Base-by-base conservation (phyloP, 2,329 filamentous ascomycete species). In the Sporothrix euskadiensis region DNA sequence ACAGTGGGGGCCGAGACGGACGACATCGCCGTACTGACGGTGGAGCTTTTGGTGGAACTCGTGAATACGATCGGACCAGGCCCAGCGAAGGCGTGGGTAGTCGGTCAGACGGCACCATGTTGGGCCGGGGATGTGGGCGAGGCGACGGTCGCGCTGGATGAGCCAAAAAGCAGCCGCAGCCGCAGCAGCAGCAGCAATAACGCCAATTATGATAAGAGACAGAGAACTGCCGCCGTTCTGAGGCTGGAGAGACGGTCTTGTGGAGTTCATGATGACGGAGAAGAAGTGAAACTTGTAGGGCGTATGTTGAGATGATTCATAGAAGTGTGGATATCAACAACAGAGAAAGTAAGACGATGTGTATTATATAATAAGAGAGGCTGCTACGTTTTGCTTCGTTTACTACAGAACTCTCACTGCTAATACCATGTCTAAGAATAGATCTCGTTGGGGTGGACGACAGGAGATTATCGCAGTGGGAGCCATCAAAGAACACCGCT, bases 61-160 rank as follows among this genome's bases (percentile, higher is more conserved):
- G 14, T 73, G 71, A 14, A 70, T 70, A 9, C 41, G 54, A 14
- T 73, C 44, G 5, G 65, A 69, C 71, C 65, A 63, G 4, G 66
- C 71, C 71, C 71, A 73, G 54, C 52, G 41, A 12, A 73, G 41
- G n/a, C 71, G 71, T 16, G 71, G 71, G 5, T 63, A 8, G 41
- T 73, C 71, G 1, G 71, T 41, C 12, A 63, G 5, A 9, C 35
- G 32, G 44, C 65, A 61, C 71, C 71, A 73, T 4, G 41, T 39
- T 6, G 71, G 71, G 2, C 71, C 71, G 8, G 71, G 71, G n/a
- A 73, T 63, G 47, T 73, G 71, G 22, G 71, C 57, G 10, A 73
- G 71, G 16, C 71, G 71, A 4, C 30, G 49, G 44, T 65, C 57
- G 14, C 65, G 56, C 4, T 32, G 56, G n/a, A 69, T 3, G 12